Evolutionary conservation across 2,329 filamentous ascomycete species (phyloP).

Genomic region (Aureobasidium sp.): DNA sequence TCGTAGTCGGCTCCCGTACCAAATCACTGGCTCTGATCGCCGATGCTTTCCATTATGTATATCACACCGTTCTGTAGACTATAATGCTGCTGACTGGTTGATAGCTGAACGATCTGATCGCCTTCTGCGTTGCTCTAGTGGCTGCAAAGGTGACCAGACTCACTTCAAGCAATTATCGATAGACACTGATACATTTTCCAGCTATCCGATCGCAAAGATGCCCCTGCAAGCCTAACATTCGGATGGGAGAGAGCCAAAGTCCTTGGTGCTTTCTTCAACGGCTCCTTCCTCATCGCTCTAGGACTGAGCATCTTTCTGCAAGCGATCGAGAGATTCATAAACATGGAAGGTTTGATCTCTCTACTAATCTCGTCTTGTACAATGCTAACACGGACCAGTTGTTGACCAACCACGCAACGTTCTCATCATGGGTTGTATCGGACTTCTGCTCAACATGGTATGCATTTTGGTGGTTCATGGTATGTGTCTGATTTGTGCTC

Average conservation of each 20-base stretch:
- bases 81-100: not conserved
- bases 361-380: slow-evolving; percentile 31
- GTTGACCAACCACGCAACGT: slow-evolving; percentile 58
- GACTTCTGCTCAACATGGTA: slow-evolving; percentile 58
- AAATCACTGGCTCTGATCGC: slow-evolving; percentile 63
- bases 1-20: slow-evolving; percentile 57
- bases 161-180: too few species aligned
- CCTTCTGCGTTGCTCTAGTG: slow-evolving; percentile 57
- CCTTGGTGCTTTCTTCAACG: slow-evolving; percentile 73
- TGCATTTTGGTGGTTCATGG: slow-evolving; percentile 49
- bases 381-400: slow-evolving; percentile 32
- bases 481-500: not conserved
- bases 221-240: slow-evolving; percentile 55
- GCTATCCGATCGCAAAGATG: slow-evolving; percentile 49
- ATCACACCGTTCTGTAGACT: slow-evolving; percentile 18
- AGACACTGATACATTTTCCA: slow-evolving; percentile 12
- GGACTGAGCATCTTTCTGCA: slow-evolving; percentile 66
- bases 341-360: slow-evolving; percentile 25
- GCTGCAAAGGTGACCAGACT: slow-evolving; percentile 46
- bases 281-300: slow-evolving; percentile 62
- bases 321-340: slow-evolving; percentile 61
- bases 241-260: slow-evolving; percentile 68
- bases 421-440: slow-evolving; percentile 60
- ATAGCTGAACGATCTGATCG: slow-evolving; percentile 61
- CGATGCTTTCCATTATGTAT: slow-evolving; percentile 70